phyloP scores from a whole-genome alignment of 2,329 filamentous ascomycete genomes.

The Ophiostoma sp. region DNA sequence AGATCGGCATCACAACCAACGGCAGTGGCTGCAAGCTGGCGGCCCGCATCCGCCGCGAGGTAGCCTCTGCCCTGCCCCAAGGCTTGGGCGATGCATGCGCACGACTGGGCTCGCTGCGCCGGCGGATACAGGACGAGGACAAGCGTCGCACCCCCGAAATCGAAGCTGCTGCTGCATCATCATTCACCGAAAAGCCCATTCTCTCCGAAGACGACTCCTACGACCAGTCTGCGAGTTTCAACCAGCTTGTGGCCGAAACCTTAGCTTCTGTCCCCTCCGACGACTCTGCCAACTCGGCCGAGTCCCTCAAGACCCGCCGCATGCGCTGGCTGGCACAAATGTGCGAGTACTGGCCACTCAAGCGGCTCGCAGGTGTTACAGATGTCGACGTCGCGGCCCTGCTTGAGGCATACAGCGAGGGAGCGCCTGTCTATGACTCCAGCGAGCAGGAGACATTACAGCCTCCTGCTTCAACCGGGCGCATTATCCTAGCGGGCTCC shows the following conservation, averaged over 20 bases:
- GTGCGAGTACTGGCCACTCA: conserved; percentile 96
- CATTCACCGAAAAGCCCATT: conserved; percentile 32
- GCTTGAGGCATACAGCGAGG: conserved; percentile 59
- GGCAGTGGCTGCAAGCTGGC: conserved; percentile 92
- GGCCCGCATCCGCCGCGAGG: conserved; percentile 79
- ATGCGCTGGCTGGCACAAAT: conserved; percentile 94
- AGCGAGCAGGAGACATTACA: not conserved
- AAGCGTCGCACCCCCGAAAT: not conserved
- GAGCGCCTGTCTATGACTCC: conserved; percentile 27
- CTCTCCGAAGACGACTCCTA: conserved; percentile 47
- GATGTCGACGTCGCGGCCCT: conserved; percentile 74
- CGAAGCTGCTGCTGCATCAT: not conserved
- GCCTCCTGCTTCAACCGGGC: conserved; percentile 41
- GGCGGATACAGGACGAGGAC: conserved; percentile 51
- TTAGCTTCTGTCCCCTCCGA: conserved; percentile 59
- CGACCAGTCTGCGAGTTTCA: conserved; percentile 77
- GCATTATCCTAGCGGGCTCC: conserved; percentile 82
- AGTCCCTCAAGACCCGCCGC: conserved; percentile 63
- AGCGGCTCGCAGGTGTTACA: conserved; percentile 69
- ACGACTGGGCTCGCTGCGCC: conserved; percentile 66
- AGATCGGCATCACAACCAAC: conserved; percentile 93
- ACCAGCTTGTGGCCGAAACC: conserved; percentile 61
- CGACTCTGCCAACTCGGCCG: conserved; percentile 1
- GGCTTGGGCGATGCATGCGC: conserved; percentile 72
- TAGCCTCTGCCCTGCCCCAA: conserved; percentile 70